Base-by-base conservation (phyloP, 805 yeast genomes). In the Candida patagonica region DNA sequence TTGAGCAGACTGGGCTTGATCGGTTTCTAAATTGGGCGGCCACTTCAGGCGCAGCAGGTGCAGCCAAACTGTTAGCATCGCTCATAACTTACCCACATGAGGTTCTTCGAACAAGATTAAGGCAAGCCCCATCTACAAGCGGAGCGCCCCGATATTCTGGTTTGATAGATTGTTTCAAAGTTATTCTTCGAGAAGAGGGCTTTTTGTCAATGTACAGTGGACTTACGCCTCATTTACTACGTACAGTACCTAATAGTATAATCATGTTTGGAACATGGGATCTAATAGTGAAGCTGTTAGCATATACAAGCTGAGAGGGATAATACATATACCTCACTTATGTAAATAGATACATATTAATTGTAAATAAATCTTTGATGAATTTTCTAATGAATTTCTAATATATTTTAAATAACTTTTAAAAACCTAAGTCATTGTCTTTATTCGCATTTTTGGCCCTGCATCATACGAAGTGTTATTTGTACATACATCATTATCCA, bases 241-340 rank as follows among this genome's bases (percentile, higher is more conserved):
- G 98, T 62, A 92, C 98, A 0, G 98, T 92, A 38, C 99, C 99
- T 2, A 92, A 92, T 62, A 83, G 95, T 55, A 87, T 92, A 57
- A 89, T 92, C 51, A 92, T 92, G 98, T 92, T 92, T 67, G 98
- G 99, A 34, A 88, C 97, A 2, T 92, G 97, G 97, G 99, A 92
- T 57, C 59, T 92, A 25, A 76, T 82, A 23, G 44, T 49, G 7
- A 37, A 46, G 16, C 24, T 43, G 10, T 42, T 47, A 24, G 41
- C 50, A 15, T 37, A 30, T 19, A 2, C 26, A n/a, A n/a, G n/a
- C n/a, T n/a, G n/a, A n/a, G n/a, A n/a, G n/a, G n/a, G n/a, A n/a
- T n/a, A n/a, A n/a, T n/a, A n/a, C n/a, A n/a, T n/a, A n/a, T n/a
- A n/a, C n/a, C n/a, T n/a, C n/a, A n/a, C n/a, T n/a, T n/a, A n/a